Evolutionary conservation across 768 basidiomycete genomes (phyloP).

Genomic region (Hypsizygus marmoreus): DNA sequence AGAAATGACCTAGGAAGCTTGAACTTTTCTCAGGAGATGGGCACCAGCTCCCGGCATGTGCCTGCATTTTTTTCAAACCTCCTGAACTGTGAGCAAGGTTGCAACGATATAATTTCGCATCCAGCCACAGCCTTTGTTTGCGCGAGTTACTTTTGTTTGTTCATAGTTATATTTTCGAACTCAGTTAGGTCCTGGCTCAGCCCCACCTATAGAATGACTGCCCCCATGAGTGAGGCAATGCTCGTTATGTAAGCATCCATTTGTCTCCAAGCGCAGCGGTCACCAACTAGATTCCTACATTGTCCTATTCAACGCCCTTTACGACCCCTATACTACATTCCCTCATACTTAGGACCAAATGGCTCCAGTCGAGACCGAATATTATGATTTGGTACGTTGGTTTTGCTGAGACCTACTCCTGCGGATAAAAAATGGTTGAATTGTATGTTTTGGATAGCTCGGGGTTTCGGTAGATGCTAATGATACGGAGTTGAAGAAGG

Average conservation of each 20-base stretch:
- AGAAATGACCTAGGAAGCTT: too few species aligned
- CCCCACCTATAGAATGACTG: too few species aligned
- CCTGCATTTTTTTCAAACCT: too few species aligned
- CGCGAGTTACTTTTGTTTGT: too few species aligned
- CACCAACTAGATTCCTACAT: not conserved
- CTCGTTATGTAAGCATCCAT: slow-evolving; percentile 13
- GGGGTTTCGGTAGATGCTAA: slow-evolving; percentile 71
- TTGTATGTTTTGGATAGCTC: slow-evolving; percentile 45
- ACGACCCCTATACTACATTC: slow-evolving; percentile 17
- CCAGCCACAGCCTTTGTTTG: too few species aligned
- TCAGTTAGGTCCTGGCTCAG: too few species aligned
- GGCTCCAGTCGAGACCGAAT: slow-evolving; percentile 90
- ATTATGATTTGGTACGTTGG: slow-evolving; percentile 75
- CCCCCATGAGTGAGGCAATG: not conserved
- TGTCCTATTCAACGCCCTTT: slow-evolving; percentile 10
- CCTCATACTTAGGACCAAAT: slow-evolving; percentile 35
- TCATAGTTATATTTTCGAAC: too few species aligned
- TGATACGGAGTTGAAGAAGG: slow-evolving; percentile 89
- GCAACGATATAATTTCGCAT: too few species aligned
- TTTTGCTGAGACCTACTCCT: slow-evolving; percentile 1
- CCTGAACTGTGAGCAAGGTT: too few species aligned
- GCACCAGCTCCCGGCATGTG: too few species aligned
- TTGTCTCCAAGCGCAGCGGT: not conserved
- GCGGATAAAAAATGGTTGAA: not conserved
- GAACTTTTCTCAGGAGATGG: too few species aligned